Evolutionary conservation across 1,139 yeast genomes (phyloP), one percentile per base, ranked within the genome.

Genomic region (Pichia sp.): DNA sequence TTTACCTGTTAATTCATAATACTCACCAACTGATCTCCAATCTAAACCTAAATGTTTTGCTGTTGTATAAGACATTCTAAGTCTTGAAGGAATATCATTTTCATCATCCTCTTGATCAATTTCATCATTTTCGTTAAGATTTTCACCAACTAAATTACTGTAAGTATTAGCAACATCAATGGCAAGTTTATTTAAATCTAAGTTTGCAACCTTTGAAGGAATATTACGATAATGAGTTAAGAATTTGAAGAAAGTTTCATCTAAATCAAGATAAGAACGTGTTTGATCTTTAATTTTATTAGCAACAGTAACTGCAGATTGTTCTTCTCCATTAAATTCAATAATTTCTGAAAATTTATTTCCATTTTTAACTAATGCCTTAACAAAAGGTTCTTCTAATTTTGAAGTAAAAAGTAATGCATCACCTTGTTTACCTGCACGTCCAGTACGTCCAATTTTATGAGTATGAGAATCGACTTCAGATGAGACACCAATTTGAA

Each of bases 371-470:
- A 59, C 57, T 55, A 83, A 69, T 3, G 65, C 62, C 30, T 63
- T 60, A 41, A 73, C 63, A 59, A 74, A 82, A 23, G 70, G 70
- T 33, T 61, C 51, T 62, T 84, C 90, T 30, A 63, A 59, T 44
- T 68, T 60, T 23, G 78, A 64, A 37, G 74, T 55, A 56, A 77
- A 80, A 38, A 80, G 61, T 9, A 75, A 62, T 2, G 92, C 82
- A 35, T 69, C 68, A 55, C 98, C 98, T 32, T 73, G 69, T 53
- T 77, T 76, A 50, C 97, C 97, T 49, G 92, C 95, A 68, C 98
- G 80, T 40, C 95, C 97, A 24, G 97, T 90, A 73, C 98, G 82
- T 50, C 98, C 98, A 55, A 90, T 84, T 64, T 96, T 80, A 64
- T 92, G 98, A 43, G 90, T 79, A 62, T 90, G 90, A 52, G 85